A percentile compares a stretch with the other conserved stretches of the same genome.
Evolutionary conservation across 2,329 filamentous ascomycete species (phyloP).

Genomic region (Rhinocladiella mackenziei): DNA sequence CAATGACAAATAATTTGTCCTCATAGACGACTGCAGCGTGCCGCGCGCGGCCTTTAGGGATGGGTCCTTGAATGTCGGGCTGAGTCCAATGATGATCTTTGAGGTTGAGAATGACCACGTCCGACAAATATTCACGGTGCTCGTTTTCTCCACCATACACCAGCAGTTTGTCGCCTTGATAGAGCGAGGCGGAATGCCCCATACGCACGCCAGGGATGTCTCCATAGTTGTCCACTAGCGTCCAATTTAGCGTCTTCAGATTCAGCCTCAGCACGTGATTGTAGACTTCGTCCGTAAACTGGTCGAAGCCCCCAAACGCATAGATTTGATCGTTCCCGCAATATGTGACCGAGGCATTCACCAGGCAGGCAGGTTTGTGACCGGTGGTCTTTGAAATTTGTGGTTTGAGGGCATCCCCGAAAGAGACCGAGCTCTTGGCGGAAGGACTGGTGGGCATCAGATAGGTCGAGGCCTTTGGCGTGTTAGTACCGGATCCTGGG

Average conservation of each 20-base stretch:
- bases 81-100: slow-evolving; percentile 94
- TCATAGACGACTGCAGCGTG: slow-evolving; percentile 94
- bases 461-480: slow-evolving; percentile 55
- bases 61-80: slow-evolving; percentile 75
- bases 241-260: slow-evolving; percentile 85
- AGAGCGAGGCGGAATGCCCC: slow-evolving; percentile 93
- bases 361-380: slow-evolving; percentile 83
- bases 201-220: slow-evolving; percentile 25
- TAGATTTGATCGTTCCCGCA: slow-evolving; percentile 97
- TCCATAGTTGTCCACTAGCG: slow-evolving; percentile 90
- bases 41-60: slow-evolving; percentile 84
- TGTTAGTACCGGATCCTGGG: slow-evolving; percentile 24
- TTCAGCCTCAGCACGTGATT: slow-evolving; percentile 93
- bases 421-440: slow-evolving; percentile 58
- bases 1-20: slow-evolving; percentile 92
- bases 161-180: slow-evolving; percentile 89
- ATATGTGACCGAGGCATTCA: slow-evolving; percentile 98
- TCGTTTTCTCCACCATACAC: slow-evolving; percentile 98
- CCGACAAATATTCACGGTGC: slow-evolving; percentile 89
- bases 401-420: slow-evolving; percentile 61
- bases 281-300: slow-evolving; percentile 98
- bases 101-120: slow-evolving; percentile 93
- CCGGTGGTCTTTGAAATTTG: slow-evolving; percentile 74
- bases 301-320: slow-evolving; percentile 96
- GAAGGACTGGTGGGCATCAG: slow-evolving; percentile 89